Base-by-base conservation (phyloP, 345 rosid species). In the Kandelia obovata region DNA sequence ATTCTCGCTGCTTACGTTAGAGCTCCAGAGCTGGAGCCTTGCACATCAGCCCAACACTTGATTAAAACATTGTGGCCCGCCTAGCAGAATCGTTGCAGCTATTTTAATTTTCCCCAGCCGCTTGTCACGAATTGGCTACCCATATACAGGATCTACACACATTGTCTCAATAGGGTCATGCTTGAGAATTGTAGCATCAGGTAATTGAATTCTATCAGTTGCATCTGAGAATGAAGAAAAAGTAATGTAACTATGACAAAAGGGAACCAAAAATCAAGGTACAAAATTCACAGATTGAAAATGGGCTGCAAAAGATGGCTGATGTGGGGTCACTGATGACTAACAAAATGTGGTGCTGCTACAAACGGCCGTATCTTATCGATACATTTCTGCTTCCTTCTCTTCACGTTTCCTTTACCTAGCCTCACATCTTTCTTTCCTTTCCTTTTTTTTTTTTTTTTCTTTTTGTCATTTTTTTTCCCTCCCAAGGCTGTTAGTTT, bases 161-260 rank as follows among this genome's bases (percentile, higher is more conserved):
- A 25, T 25, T 25, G 58, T 28, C 59, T 25, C n/a, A 53, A 28
- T 16, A 17, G 0, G 7, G 34, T 31, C 53, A 56, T 19, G 60
- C 51, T 66, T 7, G 37, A 61, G 81, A 81, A 72, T 76, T 66
- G 77, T 32, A 68, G 85, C 78, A 82, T 78, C 78, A 73, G 70
- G 84, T 73, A 78, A 82, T 80, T 79, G 77, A 88, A 76, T 77
- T 79, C 84, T 80, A 79, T 79, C 87, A 79, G 81, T 85, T 84
- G 83, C 88, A 88, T 79, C 85, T 81, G 78, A 71, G 77, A 72
- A 68, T 66, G 13, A 61, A 32, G 43, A 69, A 67, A 72, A 78
- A 55, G 68, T 60, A 77, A 76, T 62, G 65, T 73, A 73, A 78
- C 77, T 56, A 25, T 43, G 49, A 43, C 49, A 56, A 56, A 72